Percentiles rank a stretch among this genome's conserved stretches.
phyloP scores from a whole-genome alignment of 495 filamentous ascomycete genomes.

The Daldinia loculata region DNA sequence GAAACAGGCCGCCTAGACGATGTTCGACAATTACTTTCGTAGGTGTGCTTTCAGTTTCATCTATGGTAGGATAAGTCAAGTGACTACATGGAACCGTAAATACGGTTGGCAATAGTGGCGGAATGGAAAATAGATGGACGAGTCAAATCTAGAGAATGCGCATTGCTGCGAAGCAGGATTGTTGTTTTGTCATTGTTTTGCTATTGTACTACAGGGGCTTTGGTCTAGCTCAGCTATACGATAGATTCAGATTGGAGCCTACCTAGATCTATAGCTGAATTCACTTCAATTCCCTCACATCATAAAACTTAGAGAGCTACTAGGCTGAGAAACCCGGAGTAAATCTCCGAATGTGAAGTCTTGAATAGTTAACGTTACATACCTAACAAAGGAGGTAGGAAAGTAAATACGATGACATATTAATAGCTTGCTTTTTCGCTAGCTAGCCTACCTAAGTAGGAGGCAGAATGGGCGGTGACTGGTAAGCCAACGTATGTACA shows the following conservation, averaged over 20 bases:
- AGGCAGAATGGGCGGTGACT: not conserved
- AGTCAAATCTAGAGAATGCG: not conserved
- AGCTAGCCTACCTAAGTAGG: not conserved
- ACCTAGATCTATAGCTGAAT: not conserved
- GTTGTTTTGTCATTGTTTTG: not conserved
- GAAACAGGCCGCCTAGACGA: constrained; percentile 56
- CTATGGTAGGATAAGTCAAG: not conserved
- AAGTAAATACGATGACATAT: not conserved
- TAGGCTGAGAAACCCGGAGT: not conserved
- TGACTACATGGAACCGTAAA: not conserved
- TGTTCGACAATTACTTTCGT: constrained; percentile 52
- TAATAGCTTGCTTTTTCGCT: not conserved
- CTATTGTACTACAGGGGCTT: not conserved
- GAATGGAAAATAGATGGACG: not conserved
- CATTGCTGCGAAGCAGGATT: not conserved
- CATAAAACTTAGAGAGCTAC: not conserved
- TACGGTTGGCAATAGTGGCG: not conserved
- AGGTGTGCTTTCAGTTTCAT: not conserved
- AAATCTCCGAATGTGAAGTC: not conserved
- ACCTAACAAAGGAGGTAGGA: no score
- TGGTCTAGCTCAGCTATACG: not conserved
- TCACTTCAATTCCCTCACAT: not conserved
- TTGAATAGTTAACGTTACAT: not conserved
- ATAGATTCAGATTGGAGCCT: not conserved
- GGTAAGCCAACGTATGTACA: not conserved